Evolutionary conservation across 768 basidiomycete species (phyloP).

Genomic region (Saitozyma sp.): DNA sequence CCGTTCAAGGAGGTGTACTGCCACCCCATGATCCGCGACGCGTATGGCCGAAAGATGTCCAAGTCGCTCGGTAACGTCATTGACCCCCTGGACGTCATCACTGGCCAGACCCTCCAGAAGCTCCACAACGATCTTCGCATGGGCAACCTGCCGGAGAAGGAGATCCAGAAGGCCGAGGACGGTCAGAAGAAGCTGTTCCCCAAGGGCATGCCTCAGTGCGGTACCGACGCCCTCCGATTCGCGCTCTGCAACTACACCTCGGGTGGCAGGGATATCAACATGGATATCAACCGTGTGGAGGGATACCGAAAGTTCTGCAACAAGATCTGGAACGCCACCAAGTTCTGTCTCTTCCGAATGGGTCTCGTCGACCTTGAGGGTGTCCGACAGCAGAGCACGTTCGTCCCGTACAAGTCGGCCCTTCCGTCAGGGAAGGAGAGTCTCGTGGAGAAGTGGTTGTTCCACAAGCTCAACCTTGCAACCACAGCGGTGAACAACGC

Average conservation of each 20-base stretch:
- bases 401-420: constrained; percentile 69
- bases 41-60: constrained; percentile 98
- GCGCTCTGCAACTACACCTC: constrained; percentile 91
- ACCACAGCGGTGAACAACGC: constrained; percentile 72
- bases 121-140: constrained; percentile 82
- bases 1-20: constrained; percentile 95
- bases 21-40: constrained; percentile 98
- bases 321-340: constrained; percentile 98
- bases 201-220: constrained; percentile 97
- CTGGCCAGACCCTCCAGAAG: constrained; percentile 73
- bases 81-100: constrained; percentile 92
- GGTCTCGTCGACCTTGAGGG: constrained; percentile 59
- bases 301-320: constrained; percentile 99
- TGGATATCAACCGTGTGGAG: constrained; percentile 92
- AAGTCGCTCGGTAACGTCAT: constrained; percentile 98
- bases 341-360: constrained; percentile 98
- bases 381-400: constrained; percentile 56
- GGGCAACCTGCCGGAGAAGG: constrained; percentile 91
- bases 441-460: constrained; percentile 90
- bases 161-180: constrained; percentile 82
- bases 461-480: constrained; percentile 88
- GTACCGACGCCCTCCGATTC: constrained; percentile 93
- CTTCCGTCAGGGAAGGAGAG: constrained; percentile 85
- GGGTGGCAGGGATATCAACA: constrained; percentile 93
- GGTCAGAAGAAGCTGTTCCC: constrained; percentile 99